Base-by-base conservation (phyloP, 352 stramenopile genomes). In the Phytopythium litorale region DNA sequence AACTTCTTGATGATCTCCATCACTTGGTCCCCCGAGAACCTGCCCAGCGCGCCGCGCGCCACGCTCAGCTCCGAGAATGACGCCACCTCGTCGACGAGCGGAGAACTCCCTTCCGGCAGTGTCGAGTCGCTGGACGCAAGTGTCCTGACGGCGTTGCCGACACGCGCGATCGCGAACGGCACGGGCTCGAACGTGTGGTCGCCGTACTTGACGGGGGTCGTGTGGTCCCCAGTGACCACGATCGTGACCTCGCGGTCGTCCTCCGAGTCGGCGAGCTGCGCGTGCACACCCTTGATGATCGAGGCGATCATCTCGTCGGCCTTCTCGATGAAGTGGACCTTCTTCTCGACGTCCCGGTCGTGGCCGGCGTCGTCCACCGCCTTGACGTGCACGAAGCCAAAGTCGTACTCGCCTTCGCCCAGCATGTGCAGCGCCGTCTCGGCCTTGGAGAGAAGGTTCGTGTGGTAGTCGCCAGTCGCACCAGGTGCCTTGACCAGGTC, bases 161-260 rank as follows among this genome's bases (percentile, higher is more conserved):
- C 82, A 37, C 81, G 76, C 4, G 84, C 69, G 61, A 96, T 93
- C 28, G 85, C 77, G 25, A 96, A 87, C 15, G 87, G 87, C 46
- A 96, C 87, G 0, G 87, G 85, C 57, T 96, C 87, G 60, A 96
- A 94, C 33, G 79, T 96, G 73, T 96, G 87, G 60, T 96, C 87
- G 33, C 87, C 87, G 55, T 93, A 94, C 60, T 90, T 79, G 30
- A 93, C 85, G 23, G 87, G 87, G 7, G 87, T 96, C 56, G 87
- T 93, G 72, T 96, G 87, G 63, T 96, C 87, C 13, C 87, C 87
- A 3, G 87, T 96, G 38, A 96, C 75, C n/a, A 96, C 71, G 33
- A 96, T 91, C 33, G 81, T 91, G 25, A 91, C 74, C 38, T 96
- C 75, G 12, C 76, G 60, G 25, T 71, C 58, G 13, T 21, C 67